A percentile compares a stretch with the other conserved stretches of the same genome.
Evolutionary conservation across 352 stramenopile genomes (phyloP).

Genomic region (Halophytophthora batemanensis): DNA sequence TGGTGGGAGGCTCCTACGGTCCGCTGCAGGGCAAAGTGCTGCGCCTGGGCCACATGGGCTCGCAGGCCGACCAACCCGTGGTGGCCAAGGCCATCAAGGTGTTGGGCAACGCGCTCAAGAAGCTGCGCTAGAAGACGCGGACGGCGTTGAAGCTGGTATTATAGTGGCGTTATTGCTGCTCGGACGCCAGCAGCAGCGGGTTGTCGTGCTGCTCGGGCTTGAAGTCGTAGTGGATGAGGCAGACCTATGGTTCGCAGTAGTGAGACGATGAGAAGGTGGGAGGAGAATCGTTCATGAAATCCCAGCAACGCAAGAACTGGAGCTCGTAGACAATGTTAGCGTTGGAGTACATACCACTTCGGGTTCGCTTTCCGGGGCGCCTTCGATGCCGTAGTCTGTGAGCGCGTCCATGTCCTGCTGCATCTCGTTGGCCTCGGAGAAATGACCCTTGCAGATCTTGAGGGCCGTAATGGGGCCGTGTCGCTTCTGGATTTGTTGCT

Average conservation of each 20-base stretch:
- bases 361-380: slow-evolving; percentile 32
- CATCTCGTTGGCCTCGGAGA: slow-evolving; percentile 53
- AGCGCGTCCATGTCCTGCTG: slow-evolving; percentile 46
- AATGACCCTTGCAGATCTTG: slow-evolving; percentile 58
- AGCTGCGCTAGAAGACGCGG: slow-evolving; percentile 20
- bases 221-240: slow-evolving; percentile 61
- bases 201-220: slow-evolving; percentile 65
- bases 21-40: slow-evolving; percentile 42
- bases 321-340: background rate
- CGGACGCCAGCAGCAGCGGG: slow-evolving; percentile 41
- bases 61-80: slow-evolving; percentile 35
- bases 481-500: slow-evolving; percentile 53
- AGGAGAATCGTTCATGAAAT: background rate
- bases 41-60: slow-evolving; percentile 55
- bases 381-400: slow-evolving; percentile 48
- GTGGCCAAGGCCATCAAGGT: slow-evolving; percentile 32
- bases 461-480: slow-evolving; percentile 49
- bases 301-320: slow-evolving; percentile 2
- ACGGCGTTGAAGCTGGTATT: slow-evolving; percentile 2
- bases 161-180: slow-evolving; percentile 27
- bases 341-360: slow-evolving; percentile 25
- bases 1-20: slow-evolving; percentile 44
- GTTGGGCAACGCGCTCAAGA: slow-evolving; percentile 27
- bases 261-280: background rate
- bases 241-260: slow-evolving; percentile 20